Percentiles rank a stretch among this genome's conserved stretches.
Evolutionary conservation across 75 land plant species (phyloP).

Genomic region (Sequoia sempervirens): DNA sequence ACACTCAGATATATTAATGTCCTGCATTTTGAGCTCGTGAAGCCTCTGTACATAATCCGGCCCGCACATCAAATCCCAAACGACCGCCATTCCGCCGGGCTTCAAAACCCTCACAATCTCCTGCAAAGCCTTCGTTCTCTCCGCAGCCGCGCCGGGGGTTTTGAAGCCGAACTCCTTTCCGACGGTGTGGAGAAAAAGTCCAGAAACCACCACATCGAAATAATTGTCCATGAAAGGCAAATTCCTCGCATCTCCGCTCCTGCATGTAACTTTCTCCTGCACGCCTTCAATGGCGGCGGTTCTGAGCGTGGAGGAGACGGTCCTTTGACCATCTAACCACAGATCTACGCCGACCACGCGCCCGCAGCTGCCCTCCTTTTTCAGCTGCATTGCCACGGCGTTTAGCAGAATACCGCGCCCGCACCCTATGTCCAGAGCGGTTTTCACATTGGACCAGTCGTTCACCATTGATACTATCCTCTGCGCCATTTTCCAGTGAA

Average conservation of each 20-base stretch:
- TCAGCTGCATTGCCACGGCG: constrained; percentile 57
- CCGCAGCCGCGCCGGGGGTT: constrained; percentile 38
- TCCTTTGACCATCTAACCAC: constrained; percentile 11
- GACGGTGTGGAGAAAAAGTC: constrained; percentile 29
- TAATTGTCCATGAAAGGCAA: constrained; percentile 54
- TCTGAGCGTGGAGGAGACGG: constrained; percentile 30
- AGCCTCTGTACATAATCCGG: constrained; percentile 55
- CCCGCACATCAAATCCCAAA: constrained; percentile 57
- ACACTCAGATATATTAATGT: constrained; percentile 47
- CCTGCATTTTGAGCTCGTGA: constrained; percentile 55
- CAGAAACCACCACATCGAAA: constrained; percentile 53
- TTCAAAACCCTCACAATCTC: constrained; percentile 61
- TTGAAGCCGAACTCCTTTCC: constrained; percentile 30
- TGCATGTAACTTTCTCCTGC: constrained; percentile 62
- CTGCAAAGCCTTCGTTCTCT: constrained; percentile 40
- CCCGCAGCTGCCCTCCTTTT: constrained; percentile 50
- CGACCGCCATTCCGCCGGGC: constrained; percentile 50
- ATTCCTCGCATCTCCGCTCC: constrained; percentile 50
- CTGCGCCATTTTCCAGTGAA: constrained; percentile 58
- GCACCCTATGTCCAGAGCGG: constrained; percentile 64
- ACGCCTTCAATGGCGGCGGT: constrained; percentile 55
- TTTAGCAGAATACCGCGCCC: constrained; percentile 63
- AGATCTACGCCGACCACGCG: constrained; percentile 58
- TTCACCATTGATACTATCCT: constrained; percentile 40
- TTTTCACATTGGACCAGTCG: constrained; percentile 51